Conservation (phyloP, 352 stramenopile species). For the Nothophytophthora sp. region DNA sequence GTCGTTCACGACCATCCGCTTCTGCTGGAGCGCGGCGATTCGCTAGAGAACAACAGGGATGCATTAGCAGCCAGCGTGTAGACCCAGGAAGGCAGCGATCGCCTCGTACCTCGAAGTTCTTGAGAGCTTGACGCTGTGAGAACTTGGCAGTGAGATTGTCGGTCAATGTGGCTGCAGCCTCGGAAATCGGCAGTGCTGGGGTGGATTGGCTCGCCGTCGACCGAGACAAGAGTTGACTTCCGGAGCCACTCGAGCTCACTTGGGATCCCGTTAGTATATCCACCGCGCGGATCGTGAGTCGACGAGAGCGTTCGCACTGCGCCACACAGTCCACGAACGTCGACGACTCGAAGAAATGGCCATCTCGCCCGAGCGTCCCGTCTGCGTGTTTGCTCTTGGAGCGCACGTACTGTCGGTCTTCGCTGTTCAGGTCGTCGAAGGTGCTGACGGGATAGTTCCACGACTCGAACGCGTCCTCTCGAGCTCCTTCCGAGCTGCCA, state of each 20-base stretch:
- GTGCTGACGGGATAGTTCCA: conserved; percentile 73
- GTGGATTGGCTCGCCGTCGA: conserved; percentile 17
- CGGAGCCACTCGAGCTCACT: not conserved
- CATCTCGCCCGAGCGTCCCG: conserved; percentile 54
- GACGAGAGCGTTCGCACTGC: conserved; percentile 61
- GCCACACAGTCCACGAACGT: conserved; percentile 71
- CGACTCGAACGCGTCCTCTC: conserved; percentile 25
- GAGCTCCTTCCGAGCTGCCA: too few relatives aligned
- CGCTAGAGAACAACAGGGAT: conserved; percentile 15
- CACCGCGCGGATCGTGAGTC: conserved; percentile 56
- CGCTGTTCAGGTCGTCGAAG: conserved; percentile 55
- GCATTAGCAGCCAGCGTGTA: not conserved
- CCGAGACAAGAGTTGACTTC: not conserved
- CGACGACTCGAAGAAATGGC: conserved; percentile 65
- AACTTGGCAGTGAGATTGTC: conserved; percentile 43
- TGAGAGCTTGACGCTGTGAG: conserved; percentile 27
- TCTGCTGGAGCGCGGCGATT: conserved; percentile 44
- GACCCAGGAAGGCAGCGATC: not conserved
- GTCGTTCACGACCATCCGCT: conserved; percentile 33
- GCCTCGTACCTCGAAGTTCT: conserved; percentile 44
- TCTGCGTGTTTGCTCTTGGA: conserved; percentile 58
- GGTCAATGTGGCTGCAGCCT: conserved; percentile 17
- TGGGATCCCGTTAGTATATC: conserved; percentile 29
- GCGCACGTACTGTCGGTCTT: conserved; percentile 71
- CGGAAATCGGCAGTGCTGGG: conserved; percentile 18